Percentiles rank a stretch among this genome's conserved stretches.
phyloP scores from a whole-genome alignment of 805 yeast genomes.

The Wickerhamiella australiensis region DNA sequence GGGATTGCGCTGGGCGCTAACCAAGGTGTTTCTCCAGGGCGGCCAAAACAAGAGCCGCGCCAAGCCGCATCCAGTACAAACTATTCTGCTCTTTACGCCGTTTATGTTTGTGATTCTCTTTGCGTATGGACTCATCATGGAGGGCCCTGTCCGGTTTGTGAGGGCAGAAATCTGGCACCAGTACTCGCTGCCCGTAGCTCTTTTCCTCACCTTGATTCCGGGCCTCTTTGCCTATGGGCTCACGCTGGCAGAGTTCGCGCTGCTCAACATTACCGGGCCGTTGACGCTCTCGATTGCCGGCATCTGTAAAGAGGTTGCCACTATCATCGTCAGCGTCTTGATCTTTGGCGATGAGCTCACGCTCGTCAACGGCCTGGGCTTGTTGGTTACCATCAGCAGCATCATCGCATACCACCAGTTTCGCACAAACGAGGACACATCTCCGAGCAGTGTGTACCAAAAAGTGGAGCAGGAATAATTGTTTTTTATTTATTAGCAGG shows the following conservation, averaged over 20 bases:
- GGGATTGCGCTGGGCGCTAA: slow-evolving; percentile 91
- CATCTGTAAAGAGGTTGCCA: slow-evolving; percentile 79
- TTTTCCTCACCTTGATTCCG: slow-evolving; percentile 56
- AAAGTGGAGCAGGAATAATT: neutral
- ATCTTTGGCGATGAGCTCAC: slow-evolving; percentile 66
- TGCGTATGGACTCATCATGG: slow-evolving; percentile 51
- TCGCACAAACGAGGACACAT: slow-evolving; percentile 38
- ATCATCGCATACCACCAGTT: slow-evolving; percentile 66
- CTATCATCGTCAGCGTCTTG: slow-evolving; percentile 56
- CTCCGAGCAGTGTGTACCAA: neutral
- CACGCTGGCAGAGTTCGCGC: slow-evolving; percentile 72
- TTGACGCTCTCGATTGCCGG: slow-evolving; percentile 85
- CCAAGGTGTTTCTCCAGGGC: slow-evolving; percentile 63
- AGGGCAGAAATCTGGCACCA: slow-evolving; percentile 50
- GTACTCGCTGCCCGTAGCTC: slow-evolving; percentile 45
- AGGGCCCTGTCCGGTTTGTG: slow-evolving; percentile 48
- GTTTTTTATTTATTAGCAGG: neutral
- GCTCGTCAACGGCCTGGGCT: slow-evolving; percentile 57
- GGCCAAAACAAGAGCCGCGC: slow-evolving; percentile 25
- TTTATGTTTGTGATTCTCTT: slow-evolving; percentile 59
- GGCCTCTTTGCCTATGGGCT: slow-evolving; percentile 79
- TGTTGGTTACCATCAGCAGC: slow-evolving; percentile 61
- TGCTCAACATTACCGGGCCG: slow-evolving; percentile 70
- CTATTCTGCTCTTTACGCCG: slow-evolving; percentile 77
- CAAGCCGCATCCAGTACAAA: slow-evolving; percentile 55